Percentiles rank a stretch among this genome's conserved stretches.
phyloP scores from a whole-genome alignment of 257 asterid genomes.

The Solanum dulcamara region DNA sequence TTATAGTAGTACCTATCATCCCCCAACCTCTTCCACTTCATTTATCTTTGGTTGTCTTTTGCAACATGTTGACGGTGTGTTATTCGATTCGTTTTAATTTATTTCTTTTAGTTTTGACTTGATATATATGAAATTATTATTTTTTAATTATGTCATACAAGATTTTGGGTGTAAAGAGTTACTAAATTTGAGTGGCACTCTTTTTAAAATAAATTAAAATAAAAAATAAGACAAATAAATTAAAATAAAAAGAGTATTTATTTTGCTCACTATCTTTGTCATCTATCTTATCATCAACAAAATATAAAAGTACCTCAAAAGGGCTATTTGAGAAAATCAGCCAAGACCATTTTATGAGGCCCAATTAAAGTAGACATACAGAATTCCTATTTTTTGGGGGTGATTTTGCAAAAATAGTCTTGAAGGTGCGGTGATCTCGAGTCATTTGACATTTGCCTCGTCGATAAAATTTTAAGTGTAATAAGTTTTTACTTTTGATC shows the following conservation, averaged over 20 bases:
- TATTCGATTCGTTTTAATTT: not conserved
- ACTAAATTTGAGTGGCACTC: not conserved
- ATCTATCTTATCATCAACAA: not conserved
- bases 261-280: not conserved
- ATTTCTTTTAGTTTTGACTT: not conserved
- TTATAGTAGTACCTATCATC: not conserved
- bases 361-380: not conserved
- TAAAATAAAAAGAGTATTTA: not conserved
- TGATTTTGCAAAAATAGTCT: not conserved
- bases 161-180: not conserved
- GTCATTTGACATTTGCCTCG: not conserved
- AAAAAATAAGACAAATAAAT: not conserved
- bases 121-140: not conserved
- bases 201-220: not conserved
- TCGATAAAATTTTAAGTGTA: not conserved
- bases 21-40: not conserved
- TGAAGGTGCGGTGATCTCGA: not conserved
- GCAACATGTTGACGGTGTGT: not conserved
- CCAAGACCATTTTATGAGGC: not conserved
- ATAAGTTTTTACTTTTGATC: not conserved
- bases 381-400: too few relatives aligned
- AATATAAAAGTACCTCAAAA: not conserved
- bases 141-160: not conserved
- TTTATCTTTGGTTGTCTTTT: not conserved
- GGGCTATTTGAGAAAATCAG: not conserved